Base-by-base conservation (phyloP, 495 filamentous ascomycete species). In the Tirmania nivea region DNA sequence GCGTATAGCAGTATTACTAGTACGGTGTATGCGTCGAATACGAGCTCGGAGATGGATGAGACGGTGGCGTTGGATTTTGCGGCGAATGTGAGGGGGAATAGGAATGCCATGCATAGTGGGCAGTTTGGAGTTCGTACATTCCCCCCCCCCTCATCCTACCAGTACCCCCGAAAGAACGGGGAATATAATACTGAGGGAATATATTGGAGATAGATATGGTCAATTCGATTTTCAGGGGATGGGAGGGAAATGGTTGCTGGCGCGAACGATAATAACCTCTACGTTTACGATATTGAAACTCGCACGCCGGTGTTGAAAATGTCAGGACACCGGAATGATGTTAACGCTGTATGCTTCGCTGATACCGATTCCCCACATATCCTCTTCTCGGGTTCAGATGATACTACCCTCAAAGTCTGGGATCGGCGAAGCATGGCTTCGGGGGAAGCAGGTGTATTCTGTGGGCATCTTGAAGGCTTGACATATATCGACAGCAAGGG, bases 401-500 rank as follows among this genome's bases (percentile, higher is more conserved):
- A 96, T 65, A 79, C 77, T 19, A 94, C 86, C 20, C 76, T 96
- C 55, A 92, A 94, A 61, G 88, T 97, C 3, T 97, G 90, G 90
- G 90, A 97, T 65, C 78, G 90, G 48, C 77, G 90, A 17, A 86
- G 79, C 55, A 83, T 97, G 78, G 84, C 78, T 52, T 86, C 92
- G 60, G 75, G 78, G 12, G 84, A 85, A 59, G 89, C 88, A 6
- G 89, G 90, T 11, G 84, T 87, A 1, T 96, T 97, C 59, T 73
- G 92, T 42, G 90, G 90, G 10, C 90, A 97, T 67, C 88, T 84
- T 10, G 86, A 97, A 65, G 90, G 90, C 12, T 62, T 97, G 2
- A 97, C 90, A 0, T 95, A 94, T 60, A 81, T 97, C 53, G 89
- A 96, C 67, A 88, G 81, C 68, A 97, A 96, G 68, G 87, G 87